These are phyloP conservation scores for Tirmania nivea DNA, from an alignment of 495 filamentous ascomycete genomes.

Conservation along the genomic window DNA sequence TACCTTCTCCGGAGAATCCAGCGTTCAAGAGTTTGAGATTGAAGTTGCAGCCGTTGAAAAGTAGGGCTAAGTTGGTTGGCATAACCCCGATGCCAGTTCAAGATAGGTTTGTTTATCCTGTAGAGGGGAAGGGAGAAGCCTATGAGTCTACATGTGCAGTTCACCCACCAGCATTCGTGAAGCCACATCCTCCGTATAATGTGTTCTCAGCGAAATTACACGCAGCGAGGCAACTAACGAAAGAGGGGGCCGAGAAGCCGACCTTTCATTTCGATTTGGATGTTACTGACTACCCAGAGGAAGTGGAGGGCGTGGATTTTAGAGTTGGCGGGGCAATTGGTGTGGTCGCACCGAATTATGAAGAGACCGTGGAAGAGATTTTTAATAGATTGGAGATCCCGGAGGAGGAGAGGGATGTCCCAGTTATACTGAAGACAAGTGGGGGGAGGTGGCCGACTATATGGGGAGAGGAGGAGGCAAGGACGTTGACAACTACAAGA, in stretches of 20 bases:
- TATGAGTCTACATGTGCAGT: conserved; percentile 23
- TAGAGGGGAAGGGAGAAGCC: conserved; percentile 10
- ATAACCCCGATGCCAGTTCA: conserved; percentile 49
- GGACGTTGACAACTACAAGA: conserved; percentile 68
- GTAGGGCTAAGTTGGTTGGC: conserved; percentile 45
- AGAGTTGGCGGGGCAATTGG: conserved; percentile 93
- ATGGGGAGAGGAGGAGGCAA: conserved; percentile 77
- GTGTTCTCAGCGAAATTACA: conserved; percentile 72
- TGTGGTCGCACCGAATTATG: conserved; percentile 68
- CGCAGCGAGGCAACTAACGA: conserved; percentile 66
- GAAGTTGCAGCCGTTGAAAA: conserved; percentile 48
- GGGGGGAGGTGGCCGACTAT: conserved; percentile 89
- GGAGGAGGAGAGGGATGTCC: conserved; percentile 55
- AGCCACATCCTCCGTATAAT: conserved; percentile 82
- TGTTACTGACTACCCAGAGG: conserved; percentile 81
- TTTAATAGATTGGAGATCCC: conserved; percentile 62
- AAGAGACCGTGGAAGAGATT: conserved; percentile 56
- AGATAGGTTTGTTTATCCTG: conserved; percentile 26
- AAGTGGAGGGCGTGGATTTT: conserved; percentile 67
- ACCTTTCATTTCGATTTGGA: conserved; percentile 96
- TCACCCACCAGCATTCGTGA: conserved; percentile 71
- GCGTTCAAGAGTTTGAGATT: conserved; percentile 61
- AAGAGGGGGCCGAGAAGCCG: conserved; percentile 78
- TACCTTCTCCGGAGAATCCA: conserved; percentile 55
- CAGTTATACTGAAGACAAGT: conserved; percentile 51